phyloP scores from a whole-genome alignment of 1,139 yeast species.

The Sugiyamaella xylanicola region DNA sequence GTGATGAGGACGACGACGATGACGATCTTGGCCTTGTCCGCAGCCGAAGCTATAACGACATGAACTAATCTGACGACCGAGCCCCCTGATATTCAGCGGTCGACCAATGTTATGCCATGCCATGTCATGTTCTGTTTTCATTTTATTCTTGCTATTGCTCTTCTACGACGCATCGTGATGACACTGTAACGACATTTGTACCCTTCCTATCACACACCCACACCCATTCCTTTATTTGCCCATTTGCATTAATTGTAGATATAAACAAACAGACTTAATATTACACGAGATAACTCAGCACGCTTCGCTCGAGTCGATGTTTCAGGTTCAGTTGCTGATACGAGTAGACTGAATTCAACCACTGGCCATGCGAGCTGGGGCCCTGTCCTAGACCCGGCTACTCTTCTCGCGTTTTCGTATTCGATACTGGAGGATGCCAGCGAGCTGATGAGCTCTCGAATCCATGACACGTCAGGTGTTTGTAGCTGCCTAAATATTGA shows the following conservation, averaged over 20 bases:
- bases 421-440: too few relatives aligned
- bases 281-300: too few relatives aligned
- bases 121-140: neutral
- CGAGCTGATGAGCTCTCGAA: too few relatives aligned
- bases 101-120: neutral
- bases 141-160: neutral
- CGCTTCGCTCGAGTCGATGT: too few relatives aligned
- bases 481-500: too few relatives aligned
- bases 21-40: slow-evolving; percentile 42
- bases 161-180: slow-evolving; percentile 15
- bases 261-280: neutral
- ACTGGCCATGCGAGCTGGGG: too few relatives aligned
- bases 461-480: too few relatives aligned
- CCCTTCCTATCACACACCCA: slow-evolving; percentile 3
- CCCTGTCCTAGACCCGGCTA: neutral
- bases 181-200: slow-evolving; percentile 15
- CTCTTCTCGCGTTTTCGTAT: neutral
- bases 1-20: slow-evolving; percentile 32
- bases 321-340: too few relatives aligned
- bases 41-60: slow-evolving; percentile 39
- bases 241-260: slow-evolving; percentile 13
- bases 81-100: neutral
- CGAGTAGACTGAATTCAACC: too few relatives aligned
- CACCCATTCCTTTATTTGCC: slow-evolving; percentile 8
- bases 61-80: slow-evolving; percentile 15